A percentile compares a stretch with the other conserved stretches of the same genome.
phyloP scores from a whole-genome alignment of 257 asterid genomes.

The Rhazya stricta region DNA sequence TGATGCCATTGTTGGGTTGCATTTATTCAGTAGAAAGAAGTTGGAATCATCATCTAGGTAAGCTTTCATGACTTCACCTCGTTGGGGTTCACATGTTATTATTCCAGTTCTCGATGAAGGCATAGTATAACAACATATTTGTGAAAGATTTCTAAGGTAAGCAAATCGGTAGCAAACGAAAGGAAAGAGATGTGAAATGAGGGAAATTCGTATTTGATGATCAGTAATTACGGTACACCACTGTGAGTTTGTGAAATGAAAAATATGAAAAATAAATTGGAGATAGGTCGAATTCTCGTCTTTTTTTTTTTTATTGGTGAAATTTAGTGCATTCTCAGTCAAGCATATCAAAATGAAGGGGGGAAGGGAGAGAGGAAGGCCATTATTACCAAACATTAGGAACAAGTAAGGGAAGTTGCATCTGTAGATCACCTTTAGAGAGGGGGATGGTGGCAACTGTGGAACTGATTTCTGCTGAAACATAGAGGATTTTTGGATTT shows the following conservation, averaged over 20 bases:
- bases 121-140: not conserved
- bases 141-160: not conserved
- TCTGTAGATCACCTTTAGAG: not conserved
- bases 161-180: not conserved
- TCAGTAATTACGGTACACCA: not conserved
- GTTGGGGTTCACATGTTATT: not conserved
- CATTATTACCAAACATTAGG: not conserved
- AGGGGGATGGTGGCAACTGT: not conserved
- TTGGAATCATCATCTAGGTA: slow-evolving; percentile 57
- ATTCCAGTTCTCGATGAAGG: not conserved
- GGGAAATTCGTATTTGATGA: not conserved
- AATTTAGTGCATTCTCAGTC: not conserved
- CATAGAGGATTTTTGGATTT: not conserved
- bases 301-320: not conserved
- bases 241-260: not conserved
- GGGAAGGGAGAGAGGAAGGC: not conserved
- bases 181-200: not conserved
- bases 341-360: not conserved
- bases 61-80: not conserved
- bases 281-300: not conserved
- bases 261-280: not conserved
- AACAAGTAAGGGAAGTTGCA: not conserved
- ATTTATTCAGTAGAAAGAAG: slow-evolving; percentile 51
- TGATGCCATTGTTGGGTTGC: slow-evolving; percentile 53
- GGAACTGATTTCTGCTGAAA: not conserved